Evolutionary conservation across 2,329 filamentous ascomycete genomes (phyloP).

Genomic region (Fusarium setosum): DNA sequence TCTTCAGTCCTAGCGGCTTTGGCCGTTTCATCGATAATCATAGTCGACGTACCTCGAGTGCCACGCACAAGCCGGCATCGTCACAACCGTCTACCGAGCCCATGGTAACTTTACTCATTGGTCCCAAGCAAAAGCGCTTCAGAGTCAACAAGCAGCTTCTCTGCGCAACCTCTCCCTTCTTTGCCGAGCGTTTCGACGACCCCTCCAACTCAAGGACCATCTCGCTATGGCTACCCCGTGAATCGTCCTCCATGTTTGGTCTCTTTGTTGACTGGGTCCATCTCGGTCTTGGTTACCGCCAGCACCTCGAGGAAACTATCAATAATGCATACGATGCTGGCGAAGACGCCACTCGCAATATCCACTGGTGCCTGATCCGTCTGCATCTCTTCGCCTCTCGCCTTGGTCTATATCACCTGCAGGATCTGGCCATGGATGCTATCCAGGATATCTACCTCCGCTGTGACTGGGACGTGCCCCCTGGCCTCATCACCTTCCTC

Average conservation of each 20-base stretch:
- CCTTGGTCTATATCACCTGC: constrained; percentile 61
- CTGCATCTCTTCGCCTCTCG: constrained; percentile 68
- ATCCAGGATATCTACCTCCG: constrained; percentile 69
- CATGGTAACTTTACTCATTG: constrained; percentile 54
- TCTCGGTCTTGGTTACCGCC: constrained; percentile 54
- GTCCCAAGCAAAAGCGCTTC: constrained; percentile 55
- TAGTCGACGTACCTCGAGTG: constrained; percentile 16
- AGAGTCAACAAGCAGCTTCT: constrained; percentile 58
- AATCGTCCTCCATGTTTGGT: constrained; percentile 64
- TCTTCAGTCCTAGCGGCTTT: constrained; percentile 37
- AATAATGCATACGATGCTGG: constrained; percentile 44
- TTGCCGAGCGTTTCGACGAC: constrained; percentile 58
- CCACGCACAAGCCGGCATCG: constrained; percentile 39
- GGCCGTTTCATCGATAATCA: constrained; percentile 35
- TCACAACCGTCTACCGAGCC: constrained; percentile 36
- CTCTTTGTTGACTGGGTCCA: constrained; percentile 66
- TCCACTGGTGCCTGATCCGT: constrained; percentile 68
- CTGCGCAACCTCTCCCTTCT: constrained; percentile 59
- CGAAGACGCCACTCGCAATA: constrained; percentile 47
- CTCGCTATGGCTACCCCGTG: constrained; percentile 56
- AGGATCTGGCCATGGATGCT: constrained; percentile 68
- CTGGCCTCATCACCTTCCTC: constrained; percentile 61
- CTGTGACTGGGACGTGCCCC: constrained; percentile 68
- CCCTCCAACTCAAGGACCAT: constrained; percentile 42
- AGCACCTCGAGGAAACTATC: constrained; percentile 56